A percentile compares a stretch with the other conserved stretches of the same genome.
Conservation (phyloP, 73 alveolate species). For the Uronychia setigera region DNA sequence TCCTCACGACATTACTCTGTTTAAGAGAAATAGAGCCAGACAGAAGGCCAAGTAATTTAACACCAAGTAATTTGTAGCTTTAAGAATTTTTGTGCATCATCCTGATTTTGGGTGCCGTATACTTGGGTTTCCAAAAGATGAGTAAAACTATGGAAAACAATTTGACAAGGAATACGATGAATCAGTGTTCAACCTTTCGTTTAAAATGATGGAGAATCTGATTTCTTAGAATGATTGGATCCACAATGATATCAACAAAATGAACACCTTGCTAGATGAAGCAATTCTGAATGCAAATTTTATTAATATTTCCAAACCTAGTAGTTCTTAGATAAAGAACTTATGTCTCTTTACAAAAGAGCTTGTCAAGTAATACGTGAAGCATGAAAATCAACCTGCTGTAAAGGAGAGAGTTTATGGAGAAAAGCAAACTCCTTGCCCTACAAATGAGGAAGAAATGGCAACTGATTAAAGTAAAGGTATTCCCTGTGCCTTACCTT, state of each 20-base stretch:
- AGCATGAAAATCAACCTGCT: not conserved
- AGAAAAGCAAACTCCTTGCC: not conserved
- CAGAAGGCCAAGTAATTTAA: too few species aligned
- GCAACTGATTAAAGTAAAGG: too few species aligned
- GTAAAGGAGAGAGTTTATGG: not conserved
- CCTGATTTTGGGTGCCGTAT: not conserved
- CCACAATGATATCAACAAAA: not conserved
- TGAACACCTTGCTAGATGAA: not conserved
- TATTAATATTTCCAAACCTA: not conserved
- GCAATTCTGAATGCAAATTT: not conserved
- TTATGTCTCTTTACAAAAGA: not conserved
- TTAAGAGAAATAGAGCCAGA: not conserved
- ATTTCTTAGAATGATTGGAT: not conserved
- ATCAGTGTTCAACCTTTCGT: not conserved
- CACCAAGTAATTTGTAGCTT: too few species aligned
- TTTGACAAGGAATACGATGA: not conserved
- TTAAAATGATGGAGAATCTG: not conserved
- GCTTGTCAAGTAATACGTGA: not conserved
- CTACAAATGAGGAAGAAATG: too few species aligned
- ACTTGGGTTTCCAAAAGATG: not conserved
- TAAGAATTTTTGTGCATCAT: not conserved
- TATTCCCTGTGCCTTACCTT: too few species aligned
- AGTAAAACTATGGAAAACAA: not conserved
- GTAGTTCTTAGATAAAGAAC: not conserved
- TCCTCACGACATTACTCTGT: not conserved